Percentiles rank a stretch among this genome's conserved stretches.
These are phyloP conservation scores for Suillus hirtellus DNA, from an alignment of 768 basidiomycete species.

Conservation along the genomic window DNA sequence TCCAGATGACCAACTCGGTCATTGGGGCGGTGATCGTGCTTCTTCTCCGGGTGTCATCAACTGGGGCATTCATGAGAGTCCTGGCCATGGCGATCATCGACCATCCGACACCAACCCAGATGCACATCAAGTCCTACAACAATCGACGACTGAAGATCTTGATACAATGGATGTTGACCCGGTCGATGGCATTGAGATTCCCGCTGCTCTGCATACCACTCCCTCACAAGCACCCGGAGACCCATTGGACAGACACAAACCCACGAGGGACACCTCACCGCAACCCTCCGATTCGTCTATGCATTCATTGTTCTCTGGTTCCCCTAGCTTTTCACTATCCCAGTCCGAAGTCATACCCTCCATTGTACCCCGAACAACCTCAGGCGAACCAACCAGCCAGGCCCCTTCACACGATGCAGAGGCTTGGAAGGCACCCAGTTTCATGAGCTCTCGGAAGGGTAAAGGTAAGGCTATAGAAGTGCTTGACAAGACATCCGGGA, in stretches of 20 bases:
- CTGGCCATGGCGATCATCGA: neutral
- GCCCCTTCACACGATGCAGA: conserved; percentile 25
- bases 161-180: neutral
- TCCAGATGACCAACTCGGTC: conserved; percentile 6
- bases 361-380: neutral
- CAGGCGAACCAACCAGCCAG: conserved; percentile 1
- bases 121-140: neutral
- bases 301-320: conserved; percentile 31
- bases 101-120: neutral
- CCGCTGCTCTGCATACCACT: conserved; percentile 3
- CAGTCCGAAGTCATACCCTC: neutral
- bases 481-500: neutral
- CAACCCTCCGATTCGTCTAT: conserved; percentile 17
- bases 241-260: neutral
- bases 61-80: neutral
- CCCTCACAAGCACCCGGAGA: neutral
- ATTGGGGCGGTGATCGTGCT: neutral
- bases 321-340: conserved; percentile 3
- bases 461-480: conserved; percentile 5
- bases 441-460: conserved; percentile 22
- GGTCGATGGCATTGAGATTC: conserved; percentile 12
- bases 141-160: neutral
- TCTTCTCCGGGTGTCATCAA: neutral
- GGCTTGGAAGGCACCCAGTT: conserved; percentile 35
- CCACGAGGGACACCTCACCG: neutral